phyloP scores from a whole-genome alignment of 352 stramenopile species.

The Pseudoperonospora humuli region DNA sequence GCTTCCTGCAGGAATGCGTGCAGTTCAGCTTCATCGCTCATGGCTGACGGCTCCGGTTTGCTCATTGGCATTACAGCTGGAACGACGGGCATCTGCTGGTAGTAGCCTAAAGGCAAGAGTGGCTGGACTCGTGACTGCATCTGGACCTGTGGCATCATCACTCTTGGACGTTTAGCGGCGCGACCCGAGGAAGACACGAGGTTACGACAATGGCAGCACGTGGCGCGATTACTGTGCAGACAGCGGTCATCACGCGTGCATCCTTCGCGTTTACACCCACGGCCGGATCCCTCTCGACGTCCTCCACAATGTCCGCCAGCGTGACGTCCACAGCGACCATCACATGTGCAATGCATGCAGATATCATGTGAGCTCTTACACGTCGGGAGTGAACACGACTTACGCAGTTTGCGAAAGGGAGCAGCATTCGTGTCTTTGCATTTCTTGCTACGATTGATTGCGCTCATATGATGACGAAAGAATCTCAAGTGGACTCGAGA shows the following conservation, averaged over 20 bases:
- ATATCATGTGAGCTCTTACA: slow-evolving; percentile 44
- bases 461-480: neutral
- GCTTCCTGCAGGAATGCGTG: slow-evolving; percentile 25
- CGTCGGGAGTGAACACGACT: slow-evolving; percentile 59
- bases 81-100: slow-evolving; percentile 1
- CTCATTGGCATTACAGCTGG: neutral
- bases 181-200: slow-evolving; percentile 52
- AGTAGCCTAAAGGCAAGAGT: slow-evolving; percentile 1
- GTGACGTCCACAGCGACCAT: slow-evolving; percentile 60
- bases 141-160: slow-evolving; percentile 1
- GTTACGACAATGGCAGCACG: slow-evolving; percentile 73
- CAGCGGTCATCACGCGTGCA: slow-evolving; percentile 58
- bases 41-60: slow-evolving; percentile 4
- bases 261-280: slow-evolving; percentile 52
- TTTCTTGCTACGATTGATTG: slow-evolving; percentile 1
- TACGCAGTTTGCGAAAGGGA: slow-evolving; percentile 46
- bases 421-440: slow-evolving; percentile 5
- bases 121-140: slow-evolving; percentile 5
- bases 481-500: no score
- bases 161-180: slow-evolving; percentile 27
- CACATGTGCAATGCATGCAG: slow-evolving; percentile 81
- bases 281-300: slow-evolving; percentile 51
- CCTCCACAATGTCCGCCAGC: slow-evolving; percentile 43
- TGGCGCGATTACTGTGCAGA: slow-evolving; percentile 62
- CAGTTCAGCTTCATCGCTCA: slow-evolving; percentile 18